phyloP scores from a whole-genome alignment of 768 basidiomycete genomes.

The Agaricus sinodeliciosus region DNA sequence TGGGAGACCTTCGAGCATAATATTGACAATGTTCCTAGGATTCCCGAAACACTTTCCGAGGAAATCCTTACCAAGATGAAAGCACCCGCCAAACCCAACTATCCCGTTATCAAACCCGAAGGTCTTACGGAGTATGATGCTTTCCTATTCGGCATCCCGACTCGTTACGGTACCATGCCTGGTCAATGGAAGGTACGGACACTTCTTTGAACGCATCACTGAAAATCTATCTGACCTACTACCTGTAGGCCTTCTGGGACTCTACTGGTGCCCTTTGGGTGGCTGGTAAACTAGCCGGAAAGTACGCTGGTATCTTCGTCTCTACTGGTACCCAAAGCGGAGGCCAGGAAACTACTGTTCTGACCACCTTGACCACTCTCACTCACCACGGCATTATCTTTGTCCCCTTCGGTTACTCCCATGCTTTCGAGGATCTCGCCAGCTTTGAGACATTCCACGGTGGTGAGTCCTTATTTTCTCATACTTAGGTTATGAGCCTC shows the following conservation, averaged over 20 bases:
- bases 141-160: slow-evolving; percentile 63
- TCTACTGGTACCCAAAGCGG: slow-evolving; percentile 70
- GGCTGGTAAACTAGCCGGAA: slow-evolving; percentile 56
- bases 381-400: slow-evolving; percentile 68
- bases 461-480: slow-evolving; percentile 31
- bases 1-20: neutral
- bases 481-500: neutral
- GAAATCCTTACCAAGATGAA: slow-evolving; percentile 57
- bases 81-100: slow-evolving; percentile 50
- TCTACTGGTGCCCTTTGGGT: slow-evolving; percentile 63
- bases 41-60: slow-evolving; percentile 69
- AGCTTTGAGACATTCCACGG: slow-evolving; percentile 47
- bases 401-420: slow-evolving; percentile 68
- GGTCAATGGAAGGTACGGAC: slow-evolving; percentile 41
- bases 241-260: slow-evolving; percentile 63
- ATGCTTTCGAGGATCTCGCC: slow-evolving; percentile 32
- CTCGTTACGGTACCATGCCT: slow-evolving; percentile 72
- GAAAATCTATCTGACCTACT: neutral
- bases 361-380: slow-evolving; percentile 49
- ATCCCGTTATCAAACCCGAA: slow-evolving; percentile 48
- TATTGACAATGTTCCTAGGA: slow-evolving; percentile 29
- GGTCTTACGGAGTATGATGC: slow-evolving; percentile 53
- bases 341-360: slow-evolving; percentile 65
- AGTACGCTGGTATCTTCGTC: slow-evolving; percentile 70
- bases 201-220: neutral